Conservation (phyloP, 2,329 filamentous ascomycete genomes). For the Fusarium papillatum region DNA sequence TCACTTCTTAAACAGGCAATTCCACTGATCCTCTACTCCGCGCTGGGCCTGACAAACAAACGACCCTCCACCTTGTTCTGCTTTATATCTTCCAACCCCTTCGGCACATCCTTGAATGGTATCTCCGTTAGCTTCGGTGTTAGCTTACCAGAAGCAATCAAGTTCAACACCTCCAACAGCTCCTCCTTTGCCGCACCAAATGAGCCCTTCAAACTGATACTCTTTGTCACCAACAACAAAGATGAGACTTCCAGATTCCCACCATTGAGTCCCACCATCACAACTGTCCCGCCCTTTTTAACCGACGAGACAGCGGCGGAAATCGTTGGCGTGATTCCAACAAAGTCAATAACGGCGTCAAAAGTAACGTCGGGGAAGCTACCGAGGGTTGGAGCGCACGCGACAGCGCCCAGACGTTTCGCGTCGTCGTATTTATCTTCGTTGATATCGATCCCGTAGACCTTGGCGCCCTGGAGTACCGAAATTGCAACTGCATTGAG, state of each 20-base stretch:
- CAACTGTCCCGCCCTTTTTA: constrained; percentile 5
- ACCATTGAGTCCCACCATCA: constrained; percentile 14
- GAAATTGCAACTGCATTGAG: constrained; percentile 22
- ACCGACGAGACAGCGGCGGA: background rate
- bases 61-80: constrained; percentile 9
- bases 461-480: constrained; percentile 13
- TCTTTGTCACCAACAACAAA: constrained; percentile 14
- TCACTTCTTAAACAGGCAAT: background rate
- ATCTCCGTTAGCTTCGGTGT: constrained; percentile 15
- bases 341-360: constrained; percentile 1
- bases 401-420: constrained; percentile 5
- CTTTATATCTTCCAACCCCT: constrained; percentile 13
- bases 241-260: constrained; percentile 1
- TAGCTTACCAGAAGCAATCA: constrained; percentile 14
- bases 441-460: constrained; percentile 22
- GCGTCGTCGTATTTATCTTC: constrained; percentile 15
- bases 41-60: constrained; percentile 12
- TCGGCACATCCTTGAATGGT: constrained; percentile 13
- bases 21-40: background rate
- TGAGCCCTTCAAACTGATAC: constrained; percentile 14
- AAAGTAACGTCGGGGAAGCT: background rate
- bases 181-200: constrained; percentile 19
- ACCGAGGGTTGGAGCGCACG: background rate
- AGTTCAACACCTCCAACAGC: constrained; percentile 6
- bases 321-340: background rate